Evolutionary conservation across 169 alveolate genomes (phyloP).

Genomic region (Cryptosporidium andersoni): DNA sequence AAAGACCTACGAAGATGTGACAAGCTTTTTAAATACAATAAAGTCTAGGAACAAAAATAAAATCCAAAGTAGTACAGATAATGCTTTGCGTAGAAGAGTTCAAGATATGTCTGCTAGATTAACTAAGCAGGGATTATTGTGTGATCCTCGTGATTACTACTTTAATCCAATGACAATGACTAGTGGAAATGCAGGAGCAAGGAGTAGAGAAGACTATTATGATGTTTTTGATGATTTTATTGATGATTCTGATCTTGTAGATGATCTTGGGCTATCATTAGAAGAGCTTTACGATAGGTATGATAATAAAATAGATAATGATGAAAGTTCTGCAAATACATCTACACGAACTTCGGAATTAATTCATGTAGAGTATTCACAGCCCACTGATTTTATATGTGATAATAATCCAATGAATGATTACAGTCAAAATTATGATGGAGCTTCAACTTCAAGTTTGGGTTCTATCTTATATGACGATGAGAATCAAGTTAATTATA

Average conservation of each 20-base stretch:
- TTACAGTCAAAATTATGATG: constrained; percentile 33
- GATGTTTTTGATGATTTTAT: constrained; percentile 70
- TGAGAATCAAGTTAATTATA: background rate
- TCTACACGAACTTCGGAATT: constrained; percentile 62
- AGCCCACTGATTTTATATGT: constrained; percentile 53
- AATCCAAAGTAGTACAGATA: constrained; percentile 18
- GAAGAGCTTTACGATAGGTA: constrained; percentile 49
- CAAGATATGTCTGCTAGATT: constrained; percentile 69
- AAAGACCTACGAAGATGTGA: constrained; percentile 57
- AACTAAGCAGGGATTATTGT: constrained; percentile 57
- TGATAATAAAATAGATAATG: constrained; percentile 1
- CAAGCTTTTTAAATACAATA: constrained; percentile 56
- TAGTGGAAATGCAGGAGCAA: constrained; percentile 22
- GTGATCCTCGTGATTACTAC: constrained; percentile 63
- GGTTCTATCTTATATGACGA: background rate
- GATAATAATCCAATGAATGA: constrained; percentile 57
- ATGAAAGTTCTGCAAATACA: constrained; percentile 13
- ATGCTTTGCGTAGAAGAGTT: constrained; percentile 55
- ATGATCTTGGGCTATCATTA: constrained; percentile 54
- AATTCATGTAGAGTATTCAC: constrained; percentile 41
- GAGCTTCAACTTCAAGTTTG: background rate
- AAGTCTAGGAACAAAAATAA: constrained; percentile 32
- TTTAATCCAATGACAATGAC: constrained; percentile 71
- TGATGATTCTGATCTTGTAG: constrained; percentile 65
- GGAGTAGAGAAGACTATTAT: constrained; percentile 67